Evolutionary conservation across 192 early-diverging fungal species (phyloP).

Genomic region (Coemansia sp.): DNA sequence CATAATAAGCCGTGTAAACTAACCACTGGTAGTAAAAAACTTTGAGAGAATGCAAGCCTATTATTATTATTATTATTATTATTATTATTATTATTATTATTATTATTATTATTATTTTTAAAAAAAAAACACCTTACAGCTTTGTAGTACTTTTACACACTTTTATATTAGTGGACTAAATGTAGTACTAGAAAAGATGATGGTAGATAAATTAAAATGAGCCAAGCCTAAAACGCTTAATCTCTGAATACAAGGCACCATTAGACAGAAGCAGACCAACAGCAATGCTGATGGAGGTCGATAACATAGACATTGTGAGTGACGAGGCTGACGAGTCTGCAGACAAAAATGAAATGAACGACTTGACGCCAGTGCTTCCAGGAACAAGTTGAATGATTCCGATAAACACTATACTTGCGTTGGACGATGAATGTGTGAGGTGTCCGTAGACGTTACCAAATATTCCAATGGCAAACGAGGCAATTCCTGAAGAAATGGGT

Average conservation of each 20-base stretch:
- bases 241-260: constrained; percentile 28
- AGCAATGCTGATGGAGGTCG: constrained; percentile 33
- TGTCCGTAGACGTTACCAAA: constrained; percentile 70
- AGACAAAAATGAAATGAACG: constrained; percentile 58
- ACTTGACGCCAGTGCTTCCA: constrained; percentile 67
- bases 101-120: too few relatives aligned
- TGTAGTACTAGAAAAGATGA: constrained; percentile 12
- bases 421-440: constrained; percentile 59
- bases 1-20: constrained; percentile 21
- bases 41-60: constrained; percentile 7
- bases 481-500: constrained; percentile 59
- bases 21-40: constrained; percentile 15
- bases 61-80: too few relatives aligned
- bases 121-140: too few relatives aligned
- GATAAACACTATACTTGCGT: constrained; percentile 64
- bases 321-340: constrained; percentile 44
- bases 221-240: constrained; percentile 24
- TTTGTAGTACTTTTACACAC: constrained; percentile 13
- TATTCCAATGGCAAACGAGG: constrained; percentile 75
- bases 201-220: constrained; percentile 22
- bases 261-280: constrained; percentile 33
- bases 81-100: too few relatives aligned
- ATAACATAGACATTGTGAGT: constrained; percentile 38
- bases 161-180: constrained; percentile 24
- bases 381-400: constrained; percentile 80